A percentile compares a stretch with the other conserved stretches of the same genome.
These are phyloP conservation scores for Aspergillus cristatus DNA, from an alignment of 495 filamentous ascomycete species.

Conservation along the genomic window DNA sequence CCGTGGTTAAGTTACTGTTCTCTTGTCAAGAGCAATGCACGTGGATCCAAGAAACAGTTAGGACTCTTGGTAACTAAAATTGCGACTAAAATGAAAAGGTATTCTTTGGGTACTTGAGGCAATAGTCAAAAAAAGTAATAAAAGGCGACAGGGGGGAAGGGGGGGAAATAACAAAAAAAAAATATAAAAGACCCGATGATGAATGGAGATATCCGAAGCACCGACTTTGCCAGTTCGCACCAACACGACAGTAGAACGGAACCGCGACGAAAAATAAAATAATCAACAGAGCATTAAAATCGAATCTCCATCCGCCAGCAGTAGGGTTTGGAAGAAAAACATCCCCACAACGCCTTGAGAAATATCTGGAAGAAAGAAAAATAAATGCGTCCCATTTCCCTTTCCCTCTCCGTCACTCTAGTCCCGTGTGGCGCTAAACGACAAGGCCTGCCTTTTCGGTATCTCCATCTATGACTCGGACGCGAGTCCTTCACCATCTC, in stretches of 20 bases:
- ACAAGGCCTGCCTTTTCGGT: slow-evolving; percentile 3
- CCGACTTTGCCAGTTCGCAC: slow-evolving; percentile 4
- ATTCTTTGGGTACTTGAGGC: slow-evolving; percentile 18
- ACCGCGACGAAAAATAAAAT: slow-evolving; percentile 2
- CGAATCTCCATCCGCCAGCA: slow-evolving; percentile 7
- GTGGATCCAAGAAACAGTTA: too few relatives aligned
- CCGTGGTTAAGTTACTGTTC: too few relatives aligned
- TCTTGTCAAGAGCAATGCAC: too few relatives aligned
- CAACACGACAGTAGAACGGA: slow-evolving; percentile 2
- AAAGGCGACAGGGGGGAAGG: slow-evolving; percentile 2
- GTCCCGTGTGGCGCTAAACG: slow-evolving; percentile 4
- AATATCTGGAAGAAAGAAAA: slow-evolving; percentile 3
- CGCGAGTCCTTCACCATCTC: slow-evolving; percentile 30
- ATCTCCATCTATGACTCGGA: slow-evolving; percentile 12
- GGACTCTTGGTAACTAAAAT: too few relatives aligned
- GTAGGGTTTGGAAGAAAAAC: slow-evolving; percentile 1
- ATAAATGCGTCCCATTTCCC: slow-evolving; percentile 3
- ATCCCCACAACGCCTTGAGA: slow-evolving; percentile 2
- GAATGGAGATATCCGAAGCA: slow-evolving; percentile 7
- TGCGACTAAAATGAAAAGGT: slow-evolving; percentile 15
- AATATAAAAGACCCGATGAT: slow-evolving; percentile 6
- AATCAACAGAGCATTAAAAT: slow-evolving; percentile 4
- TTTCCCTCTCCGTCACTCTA: slow-evolving; percentile 5
- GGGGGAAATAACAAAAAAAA: slow-evolving; percentile 10
- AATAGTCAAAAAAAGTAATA: slow-evolving; percentile 14